A percentile compares a stretch with the other conserved stretches of the same genome.
phyloP scores from a whole-genome alignment of 2,329 filamentous ascomycete species.

The Cephalotrichum gorgonifer region DNA sequence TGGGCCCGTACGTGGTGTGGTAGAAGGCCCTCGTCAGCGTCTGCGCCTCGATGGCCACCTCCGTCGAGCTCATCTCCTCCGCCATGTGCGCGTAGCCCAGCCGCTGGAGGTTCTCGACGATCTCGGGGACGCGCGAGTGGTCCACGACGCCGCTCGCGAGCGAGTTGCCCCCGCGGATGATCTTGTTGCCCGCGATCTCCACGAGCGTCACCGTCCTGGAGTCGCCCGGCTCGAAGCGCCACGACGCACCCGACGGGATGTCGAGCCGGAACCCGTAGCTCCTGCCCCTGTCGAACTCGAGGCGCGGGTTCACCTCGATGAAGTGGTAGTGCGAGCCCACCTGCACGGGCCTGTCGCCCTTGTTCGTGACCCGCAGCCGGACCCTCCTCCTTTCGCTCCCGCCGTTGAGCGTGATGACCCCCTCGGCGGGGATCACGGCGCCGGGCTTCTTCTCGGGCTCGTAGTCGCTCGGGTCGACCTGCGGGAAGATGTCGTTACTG shows the following conservation, averaged over 20 bases:
- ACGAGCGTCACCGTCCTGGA: conserved; percentile 83
- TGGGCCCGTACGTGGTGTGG: conserved; percentile 84
- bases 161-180: conserved; percentile 77
- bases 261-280: conserved; percentile 82
- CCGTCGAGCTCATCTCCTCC: conserved; percentile 45
- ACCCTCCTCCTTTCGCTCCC: conserved; percentile 60
- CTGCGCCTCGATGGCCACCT: conserved; percentile 47
- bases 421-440: conserved; percentile 63
- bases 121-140: conserved; percentile 47
- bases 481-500: conserved; percentile 53
- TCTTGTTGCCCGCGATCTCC: conserved; percentile 69
- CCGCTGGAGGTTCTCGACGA: conserved; percentile 55
- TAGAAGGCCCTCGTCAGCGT: conserved; percentile 73
- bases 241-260: conserved; percentile 81
- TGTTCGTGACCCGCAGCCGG: conserved; percentile 68
- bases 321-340: conserved; percentile 95
- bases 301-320: conserved; percentile 82
- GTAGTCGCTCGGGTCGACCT: conserved; percentile 55
- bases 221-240: conserved; percentile 90
- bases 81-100: conserved; percentile 71
- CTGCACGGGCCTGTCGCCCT: conserved; percentile 83
- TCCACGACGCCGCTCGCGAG: conserved; percentile 68
- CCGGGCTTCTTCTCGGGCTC: conserved; percentile 62
- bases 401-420: conserved; percentile 59
- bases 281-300: conserved; percentile 75